A percentile compares a stretch with the other conserved stretches of the same genome.
Evolutionary conservation across 768 basidiomycete genomes (phyloP).

Genomic region (Agrocybe pediades): DNA sequence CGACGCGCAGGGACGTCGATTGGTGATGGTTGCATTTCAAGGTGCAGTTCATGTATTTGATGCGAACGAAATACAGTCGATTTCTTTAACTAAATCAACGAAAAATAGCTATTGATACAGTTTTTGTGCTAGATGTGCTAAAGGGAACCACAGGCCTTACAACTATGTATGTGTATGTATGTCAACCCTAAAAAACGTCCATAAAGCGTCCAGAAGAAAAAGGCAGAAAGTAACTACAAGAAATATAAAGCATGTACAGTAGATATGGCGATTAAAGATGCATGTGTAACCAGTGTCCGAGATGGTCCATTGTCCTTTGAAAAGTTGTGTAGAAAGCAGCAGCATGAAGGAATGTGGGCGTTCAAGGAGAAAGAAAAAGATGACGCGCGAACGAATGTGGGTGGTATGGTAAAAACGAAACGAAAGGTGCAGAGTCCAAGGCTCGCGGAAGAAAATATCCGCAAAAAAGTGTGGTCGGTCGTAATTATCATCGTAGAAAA

Average conservation of each 20-base stretch:
- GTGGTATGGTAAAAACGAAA: background rate
- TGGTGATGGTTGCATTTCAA: slow-evolving; percentile 15
- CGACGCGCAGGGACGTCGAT: slow-evolving; percentile 11
- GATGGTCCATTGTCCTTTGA: slow-evolving; percentile 7
- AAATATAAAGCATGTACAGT: background rate
- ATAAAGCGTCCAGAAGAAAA: slow-evolving; percentile 7
- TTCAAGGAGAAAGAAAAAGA: background rate
- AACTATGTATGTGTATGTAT: background rate
- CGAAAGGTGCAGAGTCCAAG: slow-evolving; percentile 27
- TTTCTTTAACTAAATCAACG: background rate
- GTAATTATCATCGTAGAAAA: slow-evolving; percentile 13
- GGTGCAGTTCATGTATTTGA: background rate
- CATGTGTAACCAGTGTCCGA: slow-evolving; percentile 4
- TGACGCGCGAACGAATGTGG: slow-evolving; percentile 9
- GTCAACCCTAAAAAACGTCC: slow-evolving; percentile 8
- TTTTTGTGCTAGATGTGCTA: slow-evolving; percentile 1
- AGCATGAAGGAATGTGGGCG: slow-evolving; percentile 7
- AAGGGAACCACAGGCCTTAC: background rate
- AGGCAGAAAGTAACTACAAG: background rate
- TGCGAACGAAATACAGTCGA: slow-evolving; percentile 5
- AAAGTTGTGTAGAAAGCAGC: slow-evolving; percentile 1
- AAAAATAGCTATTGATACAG: slow-evolving; percentile 20
- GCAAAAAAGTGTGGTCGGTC: slow-evolving; percentile 6
- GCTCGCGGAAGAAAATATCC: slow-evolving; percentile 21
- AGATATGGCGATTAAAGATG: background rate